Evolutionary conservation across 2,329 filamentous ascomycete species (phyloP), one percentile per base, ranked within the genome.

Genomic region (Celoporthe dispersa): DNA sequence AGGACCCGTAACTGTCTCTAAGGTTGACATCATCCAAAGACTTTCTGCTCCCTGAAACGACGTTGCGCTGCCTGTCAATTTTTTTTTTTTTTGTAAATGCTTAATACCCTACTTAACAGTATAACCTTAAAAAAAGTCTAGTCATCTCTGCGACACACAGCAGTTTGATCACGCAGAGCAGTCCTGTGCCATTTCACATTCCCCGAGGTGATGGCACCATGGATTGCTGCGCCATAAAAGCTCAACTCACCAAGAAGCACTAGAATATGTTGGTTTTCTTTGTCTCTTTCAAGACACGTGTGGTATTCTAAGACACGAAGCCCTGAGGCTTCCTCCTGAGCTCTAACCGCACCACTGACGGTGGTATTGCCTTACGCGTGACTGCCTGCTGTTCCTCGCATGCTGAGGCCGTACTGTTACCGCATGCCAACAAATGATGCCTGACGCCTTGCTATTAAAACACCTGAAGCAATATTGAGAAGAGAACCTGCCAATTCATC

Each of bases 371-470:
- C 16, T 68, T 35, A 37, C 19, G 31, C 33, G 2, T 48, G 62
- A 37, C 8, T 22, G 41, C 57, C 16, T 7, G 16, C 31, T 41
- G 22, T 28, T 55, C n/a, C n/a, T 28, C 28, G 31, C 51, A 28
- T 48, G 44, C 63, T 31, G 37, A 37, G 55, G 62, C 48, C 6
- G n/a, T 53, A 65, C 44, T 53, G 19, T 28, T 25, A 60, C 55
- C 14, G 35, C 25, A 25, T 19, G 33, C 37, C 37, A 68, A 61
- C 39, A 48, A 67, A 63, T 63, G 64, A 67, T 68, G 62, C 65
- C 70, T 39, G 65, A 70, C 70, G 70, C 70, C 70, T 68, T 72
- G 70, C 70, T 72, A 66, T 63, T 68, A 72, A 72, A 51, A 35
- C 62, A 59, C 22, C 62, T 44, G 33, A 62, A 55, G 48, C 8